Percentiles rank a stretch among this genome's conserved stretches.
Conservation (phyloP, 2,329 filamentous ascomycete species). For the Colletotrichum sojae region DNA sequence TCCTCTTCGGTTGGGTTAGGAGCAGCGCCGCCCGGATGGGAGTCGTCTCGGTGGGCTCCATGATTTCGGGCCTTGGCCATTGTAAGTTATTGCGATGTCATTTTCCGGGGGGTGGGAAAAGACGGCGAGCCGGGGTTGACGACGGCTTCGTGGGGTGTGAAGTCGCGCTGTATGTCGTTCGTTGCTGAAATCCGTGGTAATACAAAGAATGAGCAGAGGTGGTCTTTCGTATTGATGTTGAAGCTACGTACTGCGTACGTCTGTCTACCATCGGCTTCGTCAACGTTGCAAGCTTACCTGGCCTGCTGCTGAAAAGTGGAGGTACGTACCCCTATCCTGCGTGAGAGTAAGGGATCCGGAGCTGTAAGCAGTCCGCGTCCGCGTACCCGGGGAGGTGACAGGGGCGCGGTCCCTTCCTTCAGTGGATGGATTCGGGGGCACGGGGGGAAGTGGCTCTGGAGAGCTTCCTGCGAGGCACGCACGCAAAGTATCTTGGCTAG, state of each 20-base stretch:
- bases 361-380: slow-evolving; percentile 33
- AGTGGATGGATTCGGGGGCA: not conserved
- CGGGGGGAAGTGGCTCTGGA: slow-evolving; percentile 1
- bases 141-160: slow-evolving; percentile 5
- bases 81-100: slow-evolving; percentile 43
- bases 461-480: not conserved
- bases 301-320: slow-evolving; percentile 10
- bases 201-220: not conserved
- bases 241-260: not conserved
- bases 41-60: slow-evolving; percentile 41
- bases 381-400: slow-evolving; percentile 8
- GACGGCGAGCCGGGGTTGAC: not conserved
- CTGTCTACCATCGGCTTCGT: slow-evolving; percentile 31
- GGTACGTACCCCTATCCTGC: slow-evolving; percentile 26
- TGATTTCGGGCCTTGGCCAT: slow-evolving; percentile 43
- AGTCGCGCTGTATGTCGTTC: slow-evolving; percentile 11
- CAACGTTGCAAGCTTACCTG: slow-evolving; percentile 38
- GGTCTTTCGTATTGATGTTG: not conserved
- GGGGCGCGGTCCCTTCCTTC: slow-evolving; percentile 5
- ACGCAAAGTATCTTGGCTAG: not conserved
- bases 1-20: slow-evolving; percentile 42
- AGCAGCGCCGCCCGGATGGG: slow-evolving; percentile 35
- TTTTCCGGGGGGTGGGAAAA: slow-evolving; percentile 31
- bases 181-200: not conserved
- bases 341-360: slow-evolving; percentile 29